Evolutionary conservation across 306 rosid genomes (phyloP), one percentile per base, ranked within the genome.

Genomic region (Cucurbita maxima): DNA sequence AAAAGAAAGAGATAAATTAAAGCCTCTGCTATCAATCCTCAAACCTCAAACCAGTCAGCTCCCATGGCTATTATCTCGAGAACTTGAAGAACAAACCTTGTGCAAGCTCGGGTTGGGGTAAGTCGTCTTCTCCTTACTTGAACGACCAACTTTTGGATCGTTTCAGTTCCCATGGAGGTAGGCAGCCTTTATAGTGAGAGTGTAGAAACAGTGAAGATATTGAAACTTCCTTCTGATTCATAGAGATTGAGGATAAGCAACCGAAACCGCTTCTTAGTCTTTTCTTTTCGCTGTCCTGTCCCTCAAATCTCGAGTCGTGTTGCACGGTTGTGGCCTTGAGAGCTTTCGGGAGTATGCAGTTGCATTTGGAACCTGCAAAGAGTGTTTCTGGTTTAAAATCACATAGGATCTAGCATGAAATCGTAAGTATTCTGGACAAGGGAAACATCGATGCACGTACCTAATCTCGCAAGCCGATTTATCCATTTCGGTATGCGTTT

Each of bases 401-500:
- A 5, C 72, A 10, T 4, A 18, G 53, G 53, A 41, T 43, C 37
- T 2, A 64, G 36, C 34, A 10, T n/a, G 51, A 63, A 41, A 67
- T 8, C 11, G 10, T 19, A 68, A 47, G 57, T 57, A 68, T 25
- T 68, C 47, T 43, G 13, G n/a, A 51, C 16, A 8, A n/a, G 71
- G 16, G 12, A 13, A 45, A 45, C 7, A 41, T 20, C 4, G 10
- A 45, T 20, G 63, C 40, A 3, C 37, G 7, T 72, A 72, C 76
- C 76, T 72, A 72, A 55, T 56, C 64, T 72, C 11, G 76, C 76
- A 12, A 72, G 63, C 5, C 76, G 76, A 55, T 72, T 72, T 18
- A 72, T 58, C 76, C 76, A 72, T 22, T 72, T 72, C 8, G 76
- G 76, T 53, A 72, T 72, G 53, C 55, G 20, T 72, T 72, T 72